Evolutionary conservation across 306 rosid genomes (phyloP).

Genomic region (Sophora flavescens): DNA sequence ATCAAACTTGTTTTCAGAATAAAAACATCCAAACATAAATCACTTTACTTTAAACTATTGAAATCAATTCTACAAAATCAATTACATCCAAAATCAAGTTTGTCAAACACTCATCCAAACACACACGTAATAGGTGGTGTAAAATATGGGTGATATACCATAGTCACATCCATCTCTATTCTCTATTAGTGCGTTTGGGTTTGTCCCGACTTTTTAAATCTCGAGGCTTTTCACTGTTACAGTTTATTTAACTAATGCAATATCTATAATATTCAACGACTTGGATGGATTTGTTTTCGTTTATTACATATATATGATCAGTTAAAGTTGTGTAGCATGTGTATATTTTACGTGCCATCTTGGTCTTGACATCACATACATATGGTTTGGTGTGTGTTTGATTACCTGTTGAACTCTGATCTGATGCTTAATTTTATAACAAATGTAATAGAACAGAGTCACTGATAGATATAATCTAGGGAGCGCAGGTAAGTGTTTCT

Average conservation of each 20-base stretch:
- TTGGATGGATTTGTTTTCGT: slow-evolving; percentile 46
- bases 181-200: slow-evolving; percentile 30
- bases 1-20: too few relatives aligned
- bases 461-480: too few relatives aligned
- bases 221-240: slow-evolving; percentile 31
- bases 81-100: too few relatives aligned
- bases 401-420: background rate
- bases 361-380: slow-evolving; percentile 32
- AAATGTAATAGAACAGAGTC: background rate
- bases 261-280: slow-evolving; percentile 48
- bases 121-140: too few relatives aligned
- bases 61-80: too few relatives aligned
- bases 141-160: too few relatives aligned
- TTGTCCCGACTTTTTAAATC: slow-evolving; percentile 45
- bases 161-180: too few relatives aligned
- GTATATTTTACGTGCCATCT: slow-evolving; percentile 47
- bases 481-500: too few relatives aligned
- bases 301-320: slow-evolving; percentile 38
- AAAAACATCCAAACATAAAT: too few relatives aligned
- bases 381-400: slow-evolving; percentile 14
- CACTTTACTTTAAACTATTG: too few relatives aligned
- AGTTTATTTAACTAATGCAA: slow-evolving; percentile 28
- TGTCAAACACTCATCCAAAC: too few relatives aligned
- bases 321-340: slow-evolving; percentile 43
- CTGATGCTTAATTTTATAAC: background rate